phyloP scores from a whole-genome alignment of 1,284 basidiomycete genomes.

The Trametes pubescens region DNA sequence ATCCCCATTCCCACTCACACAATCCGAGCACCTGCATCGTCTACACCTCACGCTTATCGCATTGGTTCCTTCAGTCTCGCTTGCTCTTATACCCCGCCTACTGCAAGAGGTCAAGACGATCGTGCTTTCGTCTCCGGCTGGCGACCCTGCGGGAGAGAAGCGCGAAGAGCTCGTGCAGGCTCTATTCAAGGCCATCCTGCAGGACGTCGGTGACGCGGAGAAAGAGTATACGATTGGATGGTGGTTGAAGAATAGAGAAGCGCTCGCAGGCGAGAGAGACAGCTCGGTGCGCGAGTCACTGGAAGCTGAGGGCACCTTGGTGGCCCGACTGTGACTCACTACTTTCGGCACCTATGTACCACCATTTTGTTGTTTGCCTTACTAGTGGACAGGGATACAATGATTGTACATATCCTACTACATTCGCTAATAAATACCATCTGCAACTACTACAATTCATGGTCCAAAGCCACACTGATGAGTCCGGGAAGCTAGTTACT shows the following conservation, averaged over 20 bases:
- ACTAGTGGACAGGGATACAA: too few relatives aligned
- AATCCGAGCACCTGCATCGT: conserved; percentile 55
- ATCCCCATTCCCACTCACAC: conserved; percentile 37
- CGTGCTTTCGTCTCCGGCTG: conserved; percentile 35
- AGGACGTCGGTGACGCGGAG: conserved; percentile 70
- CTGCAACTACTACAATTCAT: too few relatives aligned
- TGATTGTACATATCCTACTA: too few relatives aligned
- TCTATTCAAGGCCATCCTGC: conserved; percentile 65
- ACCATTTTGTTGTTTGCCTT: too few relatives aligned
- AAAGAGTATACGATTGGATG: conserved; percentile 69
- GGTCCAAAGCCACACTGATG: too few relatives aligned
- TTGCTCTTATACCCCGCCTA: conserved; percentile 58
- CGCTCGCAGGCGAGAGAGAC: not conserved
- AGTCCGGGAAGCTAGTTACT: too few relatives aligned
- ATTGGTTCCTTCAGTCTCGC: conserved; percentile 63
- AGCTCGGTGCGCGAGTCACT: not conserved
- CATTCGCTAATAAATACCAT: too few relatives aligned
- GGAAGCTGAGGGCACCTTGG: not conserved
- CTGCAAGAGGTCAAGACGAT: conserved; percentile 55
- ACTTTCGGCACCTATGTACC: too few relatives aligned
- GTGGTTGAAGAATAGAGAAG: conserved; percentile 61
- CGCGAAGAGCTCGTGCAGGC: conserved; percentile 61
- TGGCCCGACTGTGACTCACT: not conserved
- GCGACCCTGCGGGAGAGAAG: conserved; percentile 35
- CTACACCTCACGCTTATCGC: conserved; percentile 67